These are phyloP conservation scores for Phlyctochytrium arcticum DNA, from an alignment of 192 early-diverging fungal genomes.

Conservation along the genomic window DNA sequence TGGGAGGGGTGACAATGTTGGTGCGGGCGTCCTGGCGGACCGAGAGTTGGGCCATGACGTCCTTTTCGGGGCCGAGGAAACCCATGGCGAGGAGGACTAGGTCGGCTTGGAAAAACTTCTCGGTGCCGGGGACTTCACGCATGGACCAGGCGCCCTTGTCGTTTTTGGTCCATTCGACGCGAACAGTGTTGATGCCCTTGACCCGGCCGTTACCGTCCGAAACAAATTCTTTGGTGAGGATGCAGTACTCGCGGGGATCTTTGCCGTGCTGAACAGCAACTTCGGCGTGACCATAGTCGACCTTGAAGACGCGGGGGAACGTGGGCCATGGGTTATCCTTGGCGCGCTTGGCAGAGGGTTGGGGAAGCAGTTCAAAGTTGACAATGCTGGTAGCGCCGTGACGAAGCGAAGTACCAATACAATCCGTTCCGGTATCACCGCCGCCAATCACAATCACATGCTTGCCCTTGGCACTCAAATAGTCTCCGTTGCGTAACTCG, in stretches of 20 bases:
- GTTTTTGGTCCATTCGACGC: slow-evolving; percentile 91
- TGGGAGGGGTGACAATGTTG: slow-evolving; percentile 77
- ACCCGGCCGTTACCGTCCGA: slow-evolving; percentile 74
- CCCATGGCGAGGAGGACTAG: slow-evolving; percentile 94
- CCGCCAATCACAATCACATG: slow-evolving; percentile 97
- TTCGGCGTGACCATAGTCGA: slow-evolving; percentile 96
- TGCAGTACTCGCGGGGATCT: slow-evolving; percentile 93
- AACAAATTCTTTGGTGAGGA: slow-evolving; percentile 95
- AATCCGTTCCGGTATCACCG: slow-evolving; percentile 97
- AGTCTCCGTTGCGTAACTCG: slow-evolving; percentile 66
- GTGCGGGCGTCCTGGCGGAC: slow-evolving; percentile 72
- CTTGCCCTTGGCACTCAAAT: slow-evolving; percentile 85
- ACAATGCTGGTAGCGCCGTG: slow-evolving; percentile 77
- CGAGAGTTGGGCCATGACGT: slow-evolving; percentile 72
- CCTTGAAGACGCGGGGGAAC: slow-evolving; percentile 91
- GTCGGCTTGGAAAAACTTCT: slow-evolving; percentile 84
- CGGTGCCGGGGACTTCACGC: slow-evolving; percentile 81
- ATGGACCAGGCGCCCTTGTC: slow-evolving; percentile 76
- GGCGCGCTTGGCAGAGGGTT: slow-evolving; percentile 79
- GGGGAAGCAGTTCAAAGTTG: slow-evolving; percentile 97
- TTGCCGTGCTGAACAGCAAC: slow-evolving; percentile 81
- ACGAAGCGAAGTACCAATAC: slow-evolving; percentile 82
- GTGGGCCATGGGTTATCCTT: slow-evolving; percentile 97
- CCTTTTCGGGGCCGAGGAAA: slow-evolving; percentile 90
- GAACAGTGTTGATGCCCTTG: slow-evolving; percentile 88